Percentiles rank a stretch among this genome's conserved stretches.
Evolutionary conservation across 768 basidiomycete genomes (phyloP).

Genomic region (Russula vinacea): DNA sequence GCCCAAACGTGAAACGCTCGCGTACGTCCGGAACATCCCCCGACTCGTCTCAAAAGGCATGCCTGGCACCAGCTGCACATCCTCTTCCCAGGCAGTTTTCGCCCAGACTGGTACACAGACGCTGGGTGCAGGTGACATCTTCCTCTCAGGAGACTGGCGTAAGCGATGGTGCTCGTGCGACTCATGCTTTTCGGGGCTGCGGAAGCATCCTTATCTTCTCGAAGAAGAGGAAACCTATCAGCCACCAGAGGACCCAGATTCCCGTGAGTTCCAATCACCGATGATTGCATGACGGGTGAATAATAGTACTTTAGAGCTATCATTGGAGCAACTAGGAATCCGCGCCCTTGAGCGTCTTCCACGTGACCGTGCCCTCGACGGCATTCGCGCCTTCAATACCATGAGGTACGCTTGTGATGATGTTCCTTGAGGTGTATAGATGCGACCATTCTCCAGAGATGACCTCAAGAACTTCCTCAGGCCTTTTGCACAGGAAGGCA

Average conservation of each 20-base stretch:
- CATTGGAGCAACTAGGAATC: slow-evolving; percentile 80
- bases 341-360: slow-evolving; percentile 71
- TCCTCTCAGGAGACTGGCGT: slow-evolving; percentile 70
- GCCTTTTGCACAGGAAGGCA: slow-evolving; percentile 26
- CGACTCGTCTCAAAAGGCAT: slow-evolving; percentile 37
- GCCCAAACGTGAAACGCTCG: slow-evolving; percentile 43
- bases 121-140: slow-evolving; percentile 67
- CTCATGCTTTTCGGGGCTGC: slow-evolving; percentile 57
- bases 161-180: slow-evolving; percentile 77
- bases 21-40: slow-evolving; percentile 44
- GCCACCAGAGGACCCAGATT: slow-evolving; percentile 84
- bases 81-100: slow-evolving; percentile 46
- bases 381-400: slow-evolving; percentile 78
- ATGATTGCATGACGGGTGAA: not conserved
- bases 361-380: slow-evolving; percentile 77
- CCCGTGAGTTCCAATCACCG: slow-evolving; percentile 45
- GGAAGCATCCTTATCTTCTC: slow-evolving; percentile 56
- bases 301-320: slow-evolving; percentile 48
- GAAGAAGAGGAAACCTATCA: slow-evolving; percentile 83
- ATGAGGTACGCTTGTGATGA: slow-evolving; percentile 57
- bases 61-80: slow-evolving; percentile 56
- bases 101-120: slow-evolving; percentile 31
- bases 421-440: slow-evolving; percentile 2
- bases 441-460: slow-evolving; percentile 46
- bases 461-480: slow-evolving; percentile 36